Evolutionary conservation across 176 grass and related monocot genomes (phyloP), one percentile per base, ranked within the genome.

Genomic region (Otatea glauca): DNA sequence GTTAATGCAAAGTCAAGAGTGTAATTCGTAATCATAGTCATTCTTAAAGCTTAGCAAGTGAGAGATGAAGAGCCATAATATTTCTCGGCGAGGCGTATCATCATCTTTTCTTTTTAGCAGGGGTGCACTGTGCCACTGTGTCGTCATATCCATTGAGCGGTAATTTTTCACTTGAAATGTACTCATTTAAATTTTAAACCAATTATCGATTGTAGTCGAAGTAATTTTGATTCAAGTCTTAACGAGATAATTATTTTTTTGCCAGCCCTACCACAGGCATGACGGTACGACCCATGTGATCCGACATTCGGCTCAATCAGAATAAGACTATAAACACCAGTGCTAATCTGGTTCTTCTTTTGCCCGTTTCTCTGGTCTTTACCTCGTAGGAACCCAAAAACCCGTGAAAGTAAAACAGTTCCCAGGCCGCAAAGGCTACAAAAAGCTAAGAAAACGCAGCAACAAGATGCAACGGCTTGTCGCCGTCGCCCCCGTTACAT

Each of bases 401-500:
- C 29, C 72, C 72, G 42, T 21, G n/a, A 27, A 68, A 56, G 6
- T 54, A 10, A 0, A 61, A 50, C 43, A 35, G 70, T 50, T 79
- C 65, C 65, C 27, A 18, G 27, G 18, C 39, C 0, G 41, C 50
- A 77, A 69, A 43, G 83, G 68, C 50, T 65, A 50, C 7, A 11
- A 34, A 54, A 34, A 54, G 23, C 54, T 21, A 53, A 51, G 61
- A 6, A 18, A 53, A 53, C 50, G 50, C 50, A 4, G 50, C 50
- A 1, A 15, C 12, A 23, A 23, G 32, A 29, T 72, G 68, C 41
- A 45, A 16, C 11, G 45, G 77, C 47, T 3, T 39, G 63, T 63
- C 81, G 29, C 69, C 38, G 9, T 83, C 43, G 70, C 68, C 64
- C 18, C 45, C 81, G 18, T 83, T 37, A 61, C 13, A 14, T 44